Percentiles rank a stretch among this genome's conserved stretches.
Evolutionary conservation across 192 early-diverging fungal genomes (phyloP).

Genomic region (Backusella macrospora): DNA sequence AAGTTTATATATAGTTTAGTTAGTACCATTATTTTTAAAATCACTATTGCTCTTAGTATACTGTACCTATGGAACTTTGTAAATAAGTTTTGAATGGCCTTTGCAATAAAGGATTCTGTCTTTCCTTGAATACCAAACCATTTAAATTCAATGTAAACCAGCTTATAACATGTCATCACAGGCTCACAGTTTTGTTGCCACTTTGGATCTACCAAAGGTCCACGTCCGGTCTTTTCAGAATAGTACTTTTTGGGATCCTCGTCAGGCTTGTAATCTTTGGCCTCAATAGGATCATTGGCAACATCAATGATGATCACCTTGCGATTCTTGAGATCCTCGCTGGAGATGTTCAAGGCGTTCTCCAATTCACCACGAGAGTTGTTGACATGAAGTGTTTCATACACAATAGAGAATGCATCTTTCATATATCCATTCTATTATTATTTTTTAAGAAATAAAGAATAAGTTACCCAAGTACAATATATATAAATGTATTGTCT

Average conservation of each 20-base stretch:
- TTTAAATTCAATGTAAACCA: slow-evolving; percentile 76
- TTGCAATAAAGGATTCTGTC: slow-evolving; percentile 68
- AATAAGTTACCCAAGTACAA: background rate
- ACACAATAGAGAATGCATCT: slow-evolving; percentile 68
- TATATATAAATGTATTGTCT: no score
- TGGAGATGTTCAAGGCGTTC: slow-evolving; percentile 53
- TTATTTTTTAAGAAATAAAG: background rate
- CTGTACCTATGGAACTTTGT: slow-evolving; percentile 64
- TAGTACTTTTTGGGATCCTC: slow-evolving; percentile 70
- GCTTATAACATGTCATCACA: slow-evolving; percentile 82
- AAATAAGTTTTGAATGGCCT: slow-evolving; percentile 57
- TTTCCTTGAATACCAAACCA: slow-evolving; percentile 70
- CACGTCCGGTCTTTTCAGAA: slow-evolving; percentile 69
- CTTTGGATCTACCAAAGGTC: slow-evolving; percentile 55
- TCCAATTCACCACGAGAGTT: slow-evolving; percentile 68
- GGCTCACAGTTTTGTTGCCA: slow-evolving; percentile 70
- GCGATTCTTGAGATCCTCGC: slow-evolving; percentile 58
- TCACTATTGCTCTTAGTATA: background rate
- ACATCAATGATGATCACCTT: slow-evolving; percentile 66
- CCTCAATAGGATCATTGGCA: slow-evolving; percentile 61
- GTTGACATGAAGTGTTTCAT: slow-evolving; percentile 72
- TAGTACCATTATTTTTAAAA: background rate
- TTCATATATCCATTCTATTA: slow-evolving; percentile 72
- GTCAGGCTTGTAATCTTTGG: slow-evolving; percentile 55
- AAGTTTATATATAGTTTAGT: background rate